phyloP scores from a whole-genome alignment of 148 eudicot species.

The Agrostemma githago region DNA sequence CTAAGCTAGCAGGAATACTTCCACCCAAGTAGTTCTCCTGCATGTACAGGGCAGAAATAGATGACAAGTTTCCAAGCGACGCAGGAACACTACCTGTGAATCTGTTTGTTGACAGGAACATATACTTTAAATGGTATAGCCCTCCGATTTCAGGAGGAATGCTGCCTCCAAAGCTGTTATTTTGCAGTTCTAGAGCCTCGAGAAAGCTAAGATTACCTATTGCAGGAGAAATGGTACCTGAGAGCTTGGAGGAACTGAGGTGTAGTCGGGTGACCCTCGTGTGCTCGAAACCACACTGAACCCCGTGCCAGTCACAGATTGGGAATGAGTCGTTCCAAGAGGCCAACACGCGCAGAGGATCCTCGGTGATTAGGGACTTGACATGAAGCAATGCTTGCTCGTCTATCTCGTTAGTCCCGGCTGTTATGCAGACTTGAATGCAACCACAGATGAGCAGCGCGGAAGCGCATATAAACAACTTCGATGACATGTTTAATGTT shows the following conservation, averaged over 20 bases:
- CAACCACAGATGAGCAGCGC: neutral
- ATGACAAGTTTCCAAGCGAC: conserved; percentile 24
- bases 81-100: neutral
- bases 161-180: conserved; percentile 21
- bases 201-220: conserved; percentile 25
- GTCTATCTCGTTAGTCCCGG: conserved; percentile 14
- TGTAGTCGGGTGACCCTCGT: conserved; percentile 4
- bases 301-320: conserved; percentile 21
- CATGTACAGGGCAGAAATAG: neutral
- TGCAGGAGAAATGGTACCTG: conserved; percentile 22
- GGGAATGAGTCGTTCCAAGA: conserved; percentile 25
- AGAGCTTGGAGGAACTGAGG: conserved; percentile 8
- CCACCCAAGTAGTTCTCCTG: conserved; percentile 11
- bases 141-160: conserved; percentile 24
- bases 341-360: conserved; percentile 17
- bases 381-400: conserved; percentile 18
- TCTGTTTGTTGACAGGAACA: neutral
- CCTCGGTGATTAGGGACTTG: conserved; percentile 14
- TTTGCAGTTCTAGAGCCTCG: neutral
- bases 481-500: neutral
- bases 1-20: conserved; percentile 19
- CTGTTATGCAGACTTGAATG: neutral
- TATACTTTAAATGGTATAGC: conserved; percentile 10
- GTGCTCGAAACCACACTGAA: conserved; percentile 18
- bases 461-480: neutral